These are phyloP conservation scores for Auriculariales sp. DNA, from an alignment of 768 basidiomycete genomes.

Conservation along the genomic window DNA sequence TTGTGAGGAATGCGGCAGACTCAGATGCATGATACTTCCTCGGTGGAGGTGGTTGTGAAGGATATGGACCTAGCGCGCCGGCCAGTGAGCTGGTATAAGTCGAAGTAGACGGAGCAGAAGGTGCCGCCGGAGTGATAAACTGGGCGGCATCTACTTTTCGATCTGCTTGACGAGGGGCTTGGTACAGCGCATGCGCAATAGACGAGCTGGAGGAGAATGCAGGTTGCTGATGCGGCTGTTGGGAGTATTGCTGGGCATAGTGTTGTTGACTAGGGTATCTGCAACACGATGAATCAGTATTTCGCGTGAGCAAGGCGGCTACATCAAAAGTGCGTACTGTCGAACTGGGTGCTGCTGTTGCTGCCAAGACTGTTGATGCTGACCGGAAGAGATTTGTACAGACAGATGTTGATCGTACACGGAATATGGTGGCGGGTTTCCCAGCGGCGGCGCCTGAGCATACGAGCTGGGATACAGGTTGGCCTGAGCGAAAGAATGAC, in stretches of 20 bases:
- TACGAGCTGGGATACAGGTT: not conserved
- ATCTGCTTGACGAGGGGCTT: too few relatives aligned
- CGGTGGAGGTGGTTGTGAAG: too few relatives aligned
- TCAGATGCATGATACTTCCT: too few relatives aligned
- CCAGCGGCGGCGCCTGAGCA: slow-evolving; percentile 7
- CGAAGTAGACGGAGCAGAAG: too few relatives aligned
- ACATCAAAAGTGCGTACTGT: slow-evolving; percentile 16
- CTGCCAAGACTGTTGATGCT: slow-evolving; percentile 11
- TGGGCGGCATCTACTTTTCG: too few relatives aligned
- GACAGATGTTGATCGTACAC: slow-evolving; percentile 52
- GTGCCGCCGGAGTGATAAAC: too few relatives aligned
- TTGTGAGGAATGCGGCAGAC: too few relatives aligned
- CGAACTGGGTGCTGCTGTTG: slow-evolving; percentile 25
- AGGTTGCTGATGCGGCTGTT: not conserved
- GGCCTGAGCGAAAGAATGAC: not conserved
- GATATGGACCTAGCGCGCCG: too few relatives aligned
- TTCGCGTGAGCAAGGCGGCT: slow-evolving; percentile 1
- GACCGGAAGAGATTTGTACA: slow-evolving; percentile 18
- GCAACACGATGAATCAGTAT: slow-evolving; percentile 16
- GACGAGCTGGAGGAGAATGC: too few relatives aligned
- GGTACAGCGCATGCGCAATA: too few relatives aligned
- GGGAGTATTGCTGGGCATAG: not conserved
- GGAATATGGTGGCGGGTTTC: slow-evolving; percentile 40
- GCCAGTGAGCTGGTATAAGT: too few relatives aligned
- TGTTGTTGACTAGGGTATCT: slow-evolving; percentile 3